A percentile compares a stretch with the other conserved stretches of the same genome.
These are phyloP conservation scores for Anacardium occidentale DNA, from an alignment of 345 rosid species.

Conservation along the genomic window DNA sequence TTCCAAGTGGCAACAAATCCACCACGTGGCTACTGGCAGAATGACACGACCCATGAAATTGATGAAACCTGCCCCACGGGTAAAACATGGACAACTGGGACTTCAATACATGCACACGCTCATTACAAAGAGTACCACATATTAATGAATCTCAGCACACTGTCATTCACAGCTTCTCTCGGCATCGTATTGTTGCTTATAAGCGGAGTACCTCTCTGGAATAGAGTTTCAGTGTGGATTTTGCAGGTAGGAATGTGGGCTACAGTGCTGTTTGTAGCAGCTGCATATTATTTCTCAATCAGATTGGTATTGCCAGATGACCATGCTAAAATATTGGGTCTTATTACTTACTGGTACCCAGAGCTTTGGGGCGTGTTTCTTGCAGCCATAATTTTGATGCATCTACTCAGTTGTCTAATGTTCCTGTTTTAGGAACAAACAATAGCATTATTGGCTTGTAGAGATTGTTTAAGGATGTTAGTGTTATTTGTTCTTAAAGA, in stretches of 20 bases:
- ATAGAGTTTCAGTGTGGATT: not conserved
- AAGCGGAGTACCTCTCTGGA: not conserved
- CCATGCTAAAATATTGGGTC: not conserved
- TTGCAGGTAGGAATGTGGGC: not conserved
- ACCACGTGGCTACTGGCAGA: constrained; percentile 34
- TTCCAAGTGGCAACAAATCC: constrained; percentile 35
- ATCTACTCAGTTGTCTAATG: too few relatives aligned
- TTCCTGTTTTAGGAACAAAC: too few relatives aligned
- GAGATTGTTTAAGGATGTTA: too few relatives aligned
- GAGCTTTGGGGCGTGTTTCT: not conserved
- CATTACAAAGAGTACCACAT: not conserved
- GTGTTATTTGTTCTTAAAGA: too few relatives aligned
- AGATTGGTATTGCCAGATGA: not conserved
- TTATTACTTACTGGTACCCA: too few relatives aligned
- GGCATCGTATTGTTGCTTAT: not conserved
- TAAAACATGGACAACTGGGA: not conserved
- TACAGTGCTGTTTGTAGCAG: not conserved
- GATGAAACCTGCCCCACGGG: not conserved
- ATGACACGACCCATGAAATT: not conserved
- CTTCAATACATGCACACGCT: not conserved
- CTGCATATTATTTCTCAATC: not conserved
- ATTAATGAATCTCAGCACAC: not conserved
- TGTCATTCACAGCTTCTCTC: not conserved
- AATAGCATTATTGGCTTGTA: too few relatives aligned
- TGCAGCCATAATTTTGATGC: too few relatives aligned